Conservation (phyloP, 306 rosid genomes). For the Cajanus cajan region DNA sequence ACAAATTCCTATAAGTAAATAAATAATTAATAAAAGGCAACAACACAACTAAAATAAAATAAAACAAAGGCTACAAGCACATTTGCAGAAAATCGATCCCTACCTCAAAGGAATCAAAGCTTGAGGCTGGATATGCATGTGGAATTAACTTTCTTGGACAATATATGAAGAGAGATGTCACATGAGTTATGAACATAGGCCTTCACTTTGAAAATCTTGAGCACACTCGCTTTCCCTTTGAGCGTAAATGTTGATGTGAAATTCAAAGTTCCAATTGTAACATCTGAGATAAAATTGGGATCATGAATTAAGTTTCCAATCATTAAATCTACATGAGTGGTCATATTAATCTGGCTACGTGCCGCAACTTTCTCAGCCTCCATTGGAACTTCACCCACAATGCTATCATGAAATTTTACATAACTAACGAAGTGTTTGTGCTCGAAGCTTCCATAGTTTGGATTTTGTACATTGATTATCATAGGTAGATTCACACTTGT, state of each 20-base stretch:
- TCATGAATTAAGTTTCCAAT: background rate
- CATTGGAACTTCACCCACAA: conserved; percentile 37
- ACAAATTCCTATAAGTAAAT: too few species aligned
- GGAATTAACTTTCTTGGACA: too few species aligned
- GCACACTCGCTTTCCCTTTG: conserved; percentile 35
- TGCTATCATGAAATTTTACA: conserved; percentile 1
- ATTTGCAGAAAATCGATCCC: too few species aligned
- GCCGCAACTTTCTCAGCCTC: conserved; percentile 1
- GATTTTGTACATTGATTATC: conserved; percentile 39
- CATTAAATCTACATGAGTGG: conserved; percentile 15
- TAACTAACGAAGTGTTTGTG: background rate
- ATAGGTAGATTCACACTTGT: conserved; percentile 27
- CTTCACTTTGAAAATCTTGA: conserved; percentile 40
- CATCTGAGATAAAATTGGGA: background rate
- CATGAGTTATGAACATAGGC: conserved; percentile 36
- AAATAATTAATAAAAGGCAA: too few species aligned
- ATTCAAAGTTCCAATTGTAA: background rate
- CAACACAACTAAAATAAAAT: too few species aligned
- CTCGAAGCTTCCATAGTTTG: conserved; percentile 33
- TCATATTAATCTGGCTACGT: conserved; percentile 11
- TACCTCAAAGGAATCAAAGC: too few species aligned
- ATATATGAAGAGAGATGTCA: background rate
- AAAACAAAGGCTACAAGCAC: too few species aligned
- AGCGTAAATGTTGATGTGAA: conserved; percentile 33
- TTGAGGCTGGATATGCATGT: too few species aligned